Evolutionary conservation across 2,329 filamentous ascomycete species (phyloP), one percentile per base, ranked within the genome.

Genomic region (Daldinia sp.): DNA sequence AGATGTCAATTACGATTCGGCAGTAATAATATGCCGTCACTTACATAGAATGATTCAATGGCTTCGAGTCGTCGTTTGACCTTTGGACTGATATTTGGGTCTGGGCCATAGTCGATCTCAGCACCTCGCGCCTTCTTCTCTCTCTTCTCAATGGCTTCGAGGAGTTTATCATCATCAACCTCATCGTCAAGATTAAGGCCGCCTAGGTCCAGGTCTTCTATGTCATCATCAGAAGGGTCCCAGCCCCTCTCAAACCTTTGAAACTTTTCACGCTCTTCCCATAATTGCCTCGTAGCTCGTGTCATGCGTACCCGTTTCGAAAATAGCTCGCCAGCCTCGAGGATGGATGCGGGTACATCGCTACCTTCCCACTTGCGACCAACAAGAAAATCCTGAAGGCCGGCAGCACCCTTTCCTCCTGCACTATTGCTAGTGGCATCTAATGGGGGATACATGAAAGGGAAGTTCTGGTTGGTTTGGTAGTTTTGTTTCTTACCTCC

Each of bases 401-500:
- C 91, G 4, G 93, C 91, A 17, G 85, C 86, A 10, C 94, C 94
- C 74, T 96, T 97, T 0, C 94, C 94, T 51, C 95, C 94, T 34
- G 94, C 89, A 70, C 90, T 91, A 74, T 96, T 97, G 77, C 93
- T 97, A 21, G 88, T 90, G 64, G 89, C 90, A 77, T 97, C 94
- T 15, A 97, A 81, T 1, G 95, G 95, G 1, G 95, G 95, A 70
- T 99, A 99, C 80, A 99, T 88, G 74, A 99, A 98, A 0, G 95
- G 95, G 68, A 99, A 98, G 74, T 97, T 95, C 72, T 99, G 95
- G 73, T 99, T 99, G 0, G 95, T 99, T 76, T 99, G 95, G 72
- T 99, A 99, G 70, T 98, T 99, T 73, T 99, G 95, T 75, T 99
- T 99, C 82, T 99, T 99, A 0, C 91, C 94, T 53, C 91, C 92